These are phyloP conservation scores for Dothidotthia symphoricarpi DNA, from an alignment of 2,329 filamentous ascomycete species.

Conservation along the genomic window DNA sequence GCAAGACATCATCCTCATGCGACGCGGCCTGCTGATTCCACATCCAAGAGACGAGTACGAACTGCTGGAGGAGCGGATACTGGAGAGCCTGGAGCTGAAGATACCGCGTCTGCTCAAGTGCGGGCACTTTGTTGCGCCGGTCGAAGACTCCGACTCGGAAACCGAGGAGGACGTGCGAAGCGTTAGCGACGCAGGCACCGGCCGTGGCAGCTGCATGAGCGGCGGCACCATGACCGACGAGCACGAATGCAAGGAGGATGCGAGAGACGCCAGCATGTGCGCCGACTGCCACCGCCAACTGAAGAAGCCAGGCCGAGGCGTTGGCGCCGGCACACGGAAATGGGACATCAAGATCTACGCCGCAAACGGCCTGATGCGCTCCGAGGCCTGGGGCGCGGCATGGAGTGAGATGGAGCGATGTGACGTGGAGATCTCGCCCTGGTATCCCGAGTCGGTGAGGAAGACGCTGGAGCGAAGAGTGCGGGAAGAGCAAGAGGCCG, in stretches of 20 bases:
- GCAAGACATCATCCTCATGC: slow-evolving; percentile 65
- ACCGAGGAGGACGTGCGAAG: slow-evolving; percentile 37
- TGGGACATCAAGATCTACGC: slow-evolving; percentile 89
- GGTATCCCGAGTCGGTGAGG: slow-evolving; percentile 60
- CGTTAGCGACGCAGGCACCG: slow-evolving; percentile 28
- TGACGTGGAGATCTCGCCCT: slow-evolving; percentile 84
- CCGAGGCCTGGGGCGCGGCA: slow-evolving; percentile 86
- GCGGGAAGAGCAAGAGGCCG: slow-evolving; percentile 43
- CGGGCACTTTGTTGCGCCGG: slow-evolving; percentile 64
- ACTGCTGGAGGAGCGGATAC: slow-evolving; percentile 71
- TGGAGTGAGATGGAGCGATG: slow-evolving; percentile 99
- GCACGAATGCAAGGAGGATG: slow-evolving; percentile 21
- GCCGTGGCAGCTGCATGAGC: slow-evolving; percentile 38
- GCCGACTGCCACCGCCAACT: slow-evolving; percentile 49
- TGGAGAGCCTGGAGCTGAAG: slow-evolving; percentile 72
- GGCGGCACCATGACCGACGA: slow-evolving; percentile 36
- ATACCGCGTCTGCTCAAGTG: slow-evolving; percentile 70
- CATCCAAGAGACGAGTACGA: slow-evolving; percentile 81
- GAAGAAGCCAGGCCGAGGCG: slow-evolving; percentile 36
- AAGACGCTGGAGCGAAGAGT: slow-evolving; percentile 58
- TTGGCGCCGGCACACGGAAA: slow-evolving; percentile 49
- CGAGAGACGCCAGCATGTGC: slow-evolving; percentile 45
- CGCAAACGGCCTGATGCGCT: slow-evolving; percentile 89
- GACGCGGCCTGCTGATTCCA: slow-evolving; percentile 71
- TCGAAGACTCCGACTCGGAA: slow-evolving; percentile 42